Percentiles rank a stretch among this genome's conserved stretches.
Evolutionary conservation across 257 asterid species (phyloP).

Genomic region (Ilex aquifolium): DNA sequence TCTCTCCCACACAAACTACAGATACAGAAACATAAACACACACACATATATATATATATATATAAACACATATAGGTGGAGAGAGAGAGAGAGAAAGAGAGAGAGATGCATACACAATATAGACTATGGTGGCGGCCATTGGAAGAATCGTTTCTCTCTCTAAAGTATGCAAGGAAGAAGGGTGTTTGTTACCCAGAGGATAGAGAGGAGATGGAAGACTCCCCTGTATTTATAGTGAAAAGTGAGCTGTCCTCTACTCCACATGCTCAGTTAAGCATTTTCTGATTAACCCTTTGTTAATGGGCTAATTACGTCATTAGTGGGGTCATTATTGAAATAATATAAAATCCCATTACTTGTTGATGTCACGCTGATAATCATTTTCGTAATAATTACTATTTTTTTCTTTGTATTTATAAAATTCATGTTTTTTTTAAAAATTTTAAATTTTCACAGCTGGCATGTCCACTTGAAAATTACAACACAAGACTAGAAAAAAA

Average conservation of each 20-base stretch:
- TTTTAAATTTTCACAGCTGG: no score
- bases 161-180: conserved; percentile 2
- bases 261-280: not conserved
- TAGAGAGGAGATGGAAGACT: not conserved
- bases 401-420: not conserved
- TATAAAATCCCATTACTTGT: conserved; percentile 1
- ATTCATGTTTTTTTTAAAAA: no score
- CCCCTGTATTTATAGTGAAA: not conserved
- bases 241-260: not conserved
- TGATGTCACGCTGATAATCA: conserved; percentile 42
- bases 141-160: conserved; percentile 8
- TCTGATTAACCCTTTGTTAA: not conserved
- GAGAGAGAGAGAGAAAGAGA: no score
- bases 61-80: no score
- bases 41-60: no score
- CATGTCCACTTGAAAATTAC: no score
- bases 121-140: conserved; percentile 69
- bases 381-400: conserved; percentile 17
- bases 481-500: no score
- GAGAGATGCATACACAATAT: conserved; percentile 42
- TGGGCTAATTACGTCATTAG: not conserved
- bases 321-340: conserved; percentile 2
- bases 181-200: conserved; percentile 17
- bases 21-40: no score
- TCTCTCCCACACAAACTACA: no score